These are phyloP conservation scores for Cinchona pubescens DNA, from an alignment of 257 asterid genomes.

Conservation along the genomic window DNA sequence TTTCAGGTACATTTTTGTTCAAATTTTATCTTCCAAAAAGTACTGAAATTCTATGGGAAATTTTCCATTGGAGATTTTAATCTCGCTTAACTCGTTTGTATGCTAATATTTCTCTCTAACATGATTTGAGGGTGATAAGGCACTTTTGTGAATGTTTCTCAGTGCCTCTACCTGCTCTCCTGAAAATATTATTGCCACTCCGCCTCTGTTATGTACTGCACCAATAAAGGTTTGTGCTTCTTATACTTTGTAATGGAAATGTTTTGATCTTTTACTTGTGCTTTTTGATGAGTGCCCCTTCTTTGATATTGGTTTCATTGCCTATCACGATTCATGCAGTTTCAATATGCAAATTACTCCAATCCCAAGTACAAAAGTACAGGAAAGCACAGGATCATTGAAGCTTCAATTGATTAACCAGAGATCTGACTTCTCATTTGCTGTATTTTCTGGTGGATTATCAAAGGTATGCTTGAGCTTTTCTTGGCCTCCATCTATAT, in stretches of 20 bases:
- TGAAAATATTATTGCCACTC: constrained; percentile 55
- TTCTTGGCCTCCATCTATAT: neutral
- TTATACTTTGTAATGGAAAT: constrained; percentile 13
- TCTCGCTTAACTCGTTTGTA: too few species aligned
- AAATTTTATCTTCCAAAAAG: neutral
- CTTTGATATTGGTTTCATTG: constrained; percentile 21
- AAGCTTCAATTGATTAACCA: constrained; percentile 85
- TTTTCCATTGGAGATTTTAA: too few species aligned
- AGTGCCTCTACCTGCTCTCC: constrained; percentile 69
- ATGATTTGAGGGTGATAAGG: neutral
- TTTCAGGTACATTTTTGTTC: constrained; percentile 55
- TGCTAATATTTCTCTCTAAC: neutral
- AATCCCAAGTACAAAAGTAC: constrained; percentile 54
- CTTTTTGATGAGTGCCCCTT: neutral
- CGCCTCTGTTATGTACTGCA: constrained; percentile 79
- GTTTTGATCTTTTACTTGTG: neutral
- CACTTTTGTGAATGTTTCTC: constrained; percentile 17
- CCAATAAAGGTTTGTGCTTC: constrained; percentile 74
- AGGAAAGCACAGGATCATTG: constrained; percentile 72
- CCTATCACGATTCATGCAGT: constrained; percentile 45
- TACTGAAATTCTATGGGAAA: neutral
- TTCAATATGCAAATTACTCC: constrained; percentile 73
- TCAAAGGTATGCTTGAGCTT: constrained; percentile 43
- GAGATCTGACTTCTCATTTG: constrained; percentile 88
- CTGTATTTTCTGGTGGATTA: constrained; percentile 82